Conservation (phyloP, 371 early-diverging fungal genomes). For the Circinella minor region DNA sequence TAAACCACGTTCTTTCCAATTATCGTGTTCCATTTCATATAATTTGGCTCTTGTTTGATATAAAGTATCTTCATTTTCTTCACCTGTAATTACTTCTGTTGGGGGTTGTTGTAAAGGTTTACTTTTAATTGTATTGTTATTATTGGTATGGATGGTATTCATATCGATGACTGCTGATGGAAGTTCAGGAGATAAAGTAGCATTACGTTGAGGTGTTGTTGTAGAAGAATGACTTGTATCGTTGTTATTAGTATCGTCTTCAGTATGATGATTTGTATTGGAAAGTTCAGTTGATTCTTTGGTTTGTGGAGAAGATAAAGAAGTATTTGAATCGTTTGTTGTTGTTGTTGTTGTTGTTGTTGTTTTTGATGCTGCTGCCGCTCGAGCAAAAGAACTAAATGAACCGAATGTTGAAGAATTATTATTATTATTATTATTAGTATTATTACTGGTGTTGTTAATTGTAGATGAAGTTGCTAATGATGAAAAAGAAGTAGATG, state of each 20-base stretch:
- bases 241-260: constrained; percentile 16
- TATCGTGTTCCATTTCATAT: constrained; percentile 40
- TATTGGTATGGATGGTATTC: constrained; percentile 10
- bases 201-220: not conserved
- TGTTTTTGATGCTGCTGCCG: constrained; percentile 43
- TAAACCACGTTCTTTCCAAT: constrained; percentile 57
- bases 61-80: constrained; percentile 54
- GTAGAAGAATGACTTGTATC: not conserved
- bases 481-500: too few relatives aligned
- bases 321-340: constrained; percentile 29
- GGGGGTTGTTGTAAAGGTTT: not conserved
- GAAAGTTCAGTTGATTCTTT: not conserved
- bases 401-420: constrained; percentile 34
- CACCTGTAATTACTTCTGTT: constrained; percentile 49
- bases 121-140: constrained; percentile 24
- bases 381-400: constrained; percentile 49
- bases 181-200: constrained; percentile 7
- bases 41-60: constrained; percentile 54
- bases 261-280: constrained; percentile 11
- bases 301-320: constrained; percentile 22
- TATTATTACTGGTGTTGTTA: not conserved
- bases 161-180: constrained; percentile 7
- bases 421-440: not conserved
- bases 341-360: constrained; percentile 48
- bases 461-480: too few relatives aligned